Percentiles rank a stretch among this genome's conserved stretches.
phyloP scores from a whole-genome alignment of 2,329 filamentous ascomycete species.

The Septoria linicola region DNA sequence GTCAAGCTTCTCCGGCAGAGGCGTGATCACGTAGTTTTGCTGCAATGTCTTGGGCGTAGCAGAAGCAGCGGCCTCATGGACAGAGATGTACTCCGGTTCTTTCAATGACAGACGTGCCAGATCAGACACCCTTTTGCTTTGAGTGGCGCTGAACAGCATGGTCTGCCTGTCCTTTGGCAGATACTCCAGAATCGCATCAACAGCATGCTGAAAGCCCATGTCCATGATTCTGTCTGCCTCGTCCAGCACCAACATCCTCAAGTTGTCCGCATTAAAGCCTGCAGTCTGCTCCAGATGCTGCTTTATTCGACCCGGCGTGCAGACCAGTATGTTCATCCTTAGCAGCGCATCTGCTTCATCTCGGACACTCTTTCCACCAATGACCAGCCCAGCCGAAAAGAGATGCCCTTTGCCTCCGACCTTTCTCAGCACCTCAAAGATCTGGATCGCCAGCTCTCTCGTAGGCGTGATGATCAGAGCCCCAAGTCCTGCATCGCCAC shows the following conservation, averaged over 20 bases:
- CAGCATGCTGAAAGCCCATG: constrained; percentile 88
- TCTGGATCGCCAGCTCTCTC: constrained; percentile 91
- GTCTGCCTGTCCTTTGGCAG: constrained; percentile 84
- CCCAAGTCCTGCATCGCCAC: constrained; percentile 79
- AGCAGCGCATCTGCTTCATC: constrained; percentile 82
- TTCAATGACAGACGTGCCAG: constrained; percentile 82
- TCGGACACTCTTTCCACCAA: constrained; percentile 85
- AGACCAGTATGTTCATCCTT: constrained; percentile 96
- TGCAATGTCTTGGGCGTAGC: constrained; percentile 83
- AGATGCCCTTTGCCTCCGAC: constrained; percentile 78
- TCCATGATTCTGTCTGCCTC: constrained; percentile 97
- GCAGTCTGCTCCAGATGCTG: constrained; percentile 95
- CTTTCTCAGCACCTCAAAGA: constrained; percentile 90
- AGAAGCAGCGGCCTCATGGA: constrained; percentile 75
- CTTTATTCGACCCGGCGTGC: constrained; percentile 89
- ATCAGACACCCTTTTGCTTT: constrained; percentile 91
- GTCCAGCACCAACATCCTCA: constrained; percentile 90
- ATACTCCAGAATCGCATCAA: constrained; percentile 92
- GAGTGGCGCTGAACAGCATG: constrained; percentile 91
- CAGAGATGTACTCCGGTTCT: constrained; percentile 91
- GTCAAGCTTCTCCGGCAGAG: constrained; percentile 84
- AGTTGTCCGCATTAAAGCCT: constrained; percentile 81
- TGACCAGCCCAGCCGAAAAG: constrained; percentile 90
- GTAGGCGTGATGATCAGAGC: constrained; percentile 93
- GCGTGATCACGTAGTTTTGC: constrained; percentile 86